Conservation (phyloP, 495 filamentous ascomycete species). For the Penicillium dipodomyicola region DNA sequence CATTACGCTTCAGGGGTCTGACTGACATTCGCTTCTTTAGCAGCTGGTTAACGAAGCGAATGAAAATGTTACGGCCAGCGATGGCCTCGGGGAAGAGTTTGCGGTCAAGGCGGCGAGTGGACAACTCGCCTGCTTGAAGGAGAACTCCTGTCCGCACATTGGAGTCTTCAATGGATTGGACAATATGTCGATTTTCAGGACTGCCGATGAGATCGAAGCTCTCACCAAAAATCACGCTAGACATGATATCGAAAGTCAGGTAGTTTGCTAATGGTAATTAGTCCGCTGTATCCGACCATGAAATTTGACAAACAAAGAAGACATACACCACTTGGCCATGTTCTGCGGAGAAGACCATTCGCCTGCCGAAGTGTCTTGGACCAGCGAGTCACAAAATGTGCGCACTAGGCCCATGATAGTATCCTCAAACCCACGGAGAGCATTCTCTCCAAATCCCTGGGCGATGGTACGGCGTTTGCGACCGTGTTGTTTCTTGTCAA, state of each 20-base stretch:
- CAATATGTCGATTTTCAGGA: constrained; percentile 16
- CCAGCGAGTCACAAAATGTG: neutral
- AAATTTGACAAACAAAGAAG: neutral
- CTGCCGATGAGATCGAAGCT: constrained; percentile 7
- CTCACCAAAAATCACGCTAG: constrained; percentile 19
- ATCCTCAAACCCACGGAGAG: constrained; percentile 31
- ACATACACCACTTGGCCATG: constrained; percentile 34
- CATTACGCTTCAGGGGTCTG: constrained; percentile 38
- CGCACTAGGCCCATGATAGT: too few species aligned
- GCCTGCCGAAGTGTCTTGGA: too few species aligned
- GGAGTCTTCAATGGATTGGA: constrained; percentile 17
- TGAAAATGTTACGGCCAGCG: constrained; percentile 19
- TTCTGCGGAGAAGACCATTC: constrained; percentile 23
- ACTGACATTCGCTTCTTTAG: constrained; percentile 35
- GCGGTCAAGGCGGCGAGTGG: constrained; percentile 3
- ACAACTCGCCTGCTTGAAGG: neutral
- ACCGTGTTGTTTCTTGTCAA: constrained; percentile 38
- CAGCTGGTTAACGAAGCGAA: constrained; percentile 41
- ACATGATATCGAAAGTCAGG: constrained; percentile 26
- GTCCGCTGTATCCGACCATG: too few species aligned
- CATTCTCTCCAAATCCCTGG: constrained; percentile 38
- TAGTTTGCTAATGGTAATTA: constrained; percentile 10
- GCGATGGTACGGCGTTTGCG: constrained; percentile 35
- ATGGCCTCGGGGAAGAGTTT: neutral
- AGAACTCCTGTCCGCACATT: constrained; percentile 15